These are phyloP conservation scores for Paxillus ammoniavirescens DNA, from an alignment of 768 basidiomycete genomes.

Conservation along the genomic window DNA sequence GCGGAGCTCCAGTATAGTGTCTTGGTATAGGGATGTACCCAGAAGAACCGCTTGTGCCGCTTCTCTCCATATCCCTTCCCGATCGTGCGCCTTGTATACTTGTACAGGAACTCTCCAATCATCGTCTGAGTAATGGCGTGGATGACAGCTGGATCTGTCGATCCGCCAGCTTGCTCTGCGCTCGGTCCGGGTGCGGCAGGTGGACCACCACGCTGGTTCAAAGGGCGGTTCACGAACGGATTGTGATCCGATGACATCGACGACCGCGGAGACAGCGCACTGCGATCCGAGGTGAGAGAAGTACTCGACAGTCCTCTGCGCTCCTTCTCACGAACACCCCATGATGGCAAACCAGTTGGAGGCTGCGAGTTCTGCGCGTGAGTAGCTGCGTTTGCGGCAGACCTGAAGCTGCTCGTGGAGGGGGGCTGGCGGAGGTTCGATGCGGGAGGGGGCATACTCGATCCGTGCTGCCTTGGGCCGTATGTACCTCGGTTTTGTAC, in stretches of 20 bases:
- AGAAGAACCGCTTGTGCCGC: conserved; percentile 95
- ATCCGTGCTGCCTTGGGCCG: conserved; percentile 60
- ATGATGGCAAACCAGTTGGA: conserved; percentile 44
- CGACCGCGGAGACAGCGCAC: conserved; percentile 68
- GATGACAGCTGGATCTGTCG: conserved; percentile 88
- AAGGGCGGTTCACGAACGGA: conserved; percentile 41
- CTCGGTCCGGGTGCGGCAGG: conserved; percentile 47
- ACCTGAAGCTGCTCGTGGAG: conserved; percentile 82
- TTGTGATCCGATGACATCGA: conserved; percentile 82
- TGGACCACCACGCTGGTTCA: conserved; percentile 27
- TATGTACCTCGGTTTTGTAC: conserved; percentile 50
- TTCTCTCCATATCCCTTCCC: conserved; percentile 90
- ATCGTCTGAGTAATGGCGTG: conserved; percentile 99
- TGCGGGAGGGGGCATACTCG: conserved; percentile 72
- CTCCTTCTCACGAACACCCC: conserved; percentile 51
- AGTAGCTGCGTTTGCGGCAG: conserved; percentile 59
- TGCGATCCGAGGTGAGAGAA: conserved; percentile 69
- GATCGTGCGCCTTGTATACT: conserved; percentile 88
- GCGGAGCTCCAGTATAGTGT: conserved; percentile 96
- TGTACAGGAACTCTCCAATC: conserved; percentile 99
- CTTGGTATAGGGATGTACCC: conserved; percentile 99
- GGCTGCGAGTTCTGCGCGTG: conserved; percentile 47
- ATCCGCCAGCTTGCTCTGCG: conserved; percentile 30
- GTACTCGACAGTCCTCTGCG: conserved; percentile 62
- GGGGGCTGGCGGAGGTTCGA: conserved; percentile 66